phyloP scores from a whole-genome alignment of 2,329 filamentous ascomycete genomes.

The Chaetomiaceae sp. region DNA sequence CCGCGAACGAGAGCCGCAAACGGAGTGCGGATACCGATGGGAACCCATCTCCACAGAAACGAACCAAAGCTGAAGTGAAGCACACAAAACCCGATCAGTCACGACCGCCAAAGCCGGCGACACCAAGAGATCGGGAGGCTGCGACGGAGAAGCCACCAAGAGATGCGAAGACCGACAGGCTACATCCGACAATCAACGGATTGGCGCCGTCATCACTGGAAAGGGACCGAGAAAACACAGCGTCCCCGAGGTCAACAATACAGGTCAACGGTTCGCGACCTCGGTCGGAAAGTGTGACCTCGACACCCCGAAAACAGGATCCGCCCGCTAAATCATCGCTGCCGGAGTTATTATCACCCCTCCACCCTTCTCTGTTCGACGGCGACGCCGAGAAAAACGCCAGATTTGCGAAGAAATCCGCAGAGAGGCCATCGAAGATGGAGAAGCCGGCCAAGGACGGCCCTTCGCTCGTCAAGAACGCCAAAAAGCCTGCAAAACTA shows the following conservation, averaged over 20 bases:
- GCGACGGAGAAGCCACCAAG: slow-evolving; percentile 13
- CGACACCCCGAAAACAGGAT: slow-evolving; percentile 22
- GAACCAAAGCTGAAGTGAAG: slow-evolving; percentile 35
- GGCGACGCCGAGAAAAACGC: slow-evolving; percentile 28
- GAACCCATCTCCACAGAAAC: slow-evolving; percentile 39
- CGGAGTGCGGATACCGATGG: slow-evolving; percentile 41
- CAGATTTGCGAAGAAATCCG: slow-evolving; percentile 30
- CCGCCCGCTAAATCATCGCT: slow-evolving; percentile 34
- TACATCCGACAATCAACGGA: slow-evolving; percentile 21
- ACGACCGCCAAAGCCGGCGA: slow-evolving; percentile 16
- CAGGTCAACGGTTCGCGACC: slow-evolving; percentile 25
- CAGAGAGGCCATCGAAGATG: slow-evolving; percentile 22
- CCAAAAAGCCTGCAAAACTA: slow-evolving; percentile 33
- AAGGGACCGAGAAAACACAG: slow-evolving; percentile 22
- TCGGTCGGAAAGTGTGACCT: slow-evolving; percentile 20
- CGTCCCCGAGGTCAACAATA: slow-evolving; percentile 24
- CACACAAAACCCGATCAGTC: slow-evolving; percentile 15
- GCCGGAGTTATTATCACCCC: slow-evolving; percentile 48
- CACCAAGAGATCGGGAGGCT: slow-evolving; percentile 16
- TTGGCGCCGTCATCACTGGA: slow-evolving; percentile 14
- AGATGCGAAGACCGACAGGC: slow-evolving; percentile 12
- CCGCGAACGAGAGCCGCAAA: slow-evolving; percentile 42
- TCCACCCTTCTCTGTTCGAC: slow-evolving; percentile 40
- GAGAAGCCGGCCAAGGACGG: slow-evolving; percentile 28
- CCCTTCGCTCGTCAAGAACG: slow-evolving; percentile 32